Conservation (phyloP, 805 yeast genomes). For the Helenozyma baotianmanensis region DNA sequence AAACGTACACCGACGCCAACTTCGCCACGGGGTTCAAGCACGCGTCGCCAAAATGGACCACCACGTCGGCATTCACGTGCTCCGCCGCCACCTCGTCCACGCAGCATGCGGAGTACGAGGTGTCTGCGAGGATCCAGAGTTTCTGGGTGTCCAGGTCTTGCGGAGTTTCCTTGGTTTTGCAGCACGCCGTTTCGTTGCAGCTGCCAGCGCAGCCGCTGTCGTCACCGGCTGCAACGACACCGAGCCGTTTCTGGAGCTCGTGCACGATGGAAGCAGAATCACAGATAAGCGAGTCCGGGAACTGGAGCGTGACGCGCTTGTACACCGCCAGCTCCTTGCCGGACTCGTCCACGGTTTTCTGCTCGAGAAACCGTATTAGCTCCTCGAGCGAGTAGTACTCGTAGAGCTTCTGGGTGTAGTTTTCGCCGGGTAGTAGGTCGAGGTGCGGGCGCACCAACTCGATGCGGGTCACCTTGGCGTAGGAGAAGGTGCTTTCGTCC, state of each 20-base stretch:
- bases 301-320: conserved; percentile 72
- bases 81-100: conserved; percentile 96
- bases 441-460: conserved; percentile 23
- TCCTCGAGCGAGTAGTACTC: conserved; percentile 55
- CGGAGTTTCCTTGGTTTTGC: neutral
- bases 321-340: conserved; percentile 23
- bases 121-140: conserved; percentile 87
- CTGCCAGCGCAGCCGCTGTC: neutral
- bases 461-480: conserved; percentile 36
- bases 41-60: conserved; percentile 93
- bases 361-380: conserved; percentile 36
- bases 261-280: conserved; percentile 74
- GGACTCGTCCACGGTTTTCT: conserved; percentile 17
- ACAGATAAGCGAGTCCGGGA: conserved; percentile 75
- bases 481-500: conserved; percentile 52
- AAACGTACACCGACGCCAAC: conserved; percentile 71
- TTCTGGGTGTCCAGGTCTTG: too few relatives aligned
- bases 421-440: conserved; percentile 22
- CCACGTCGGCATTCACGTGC: conserved; percentile 80
- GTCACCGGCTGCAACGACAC: neutral
- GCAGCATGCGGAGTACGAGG: conserved; percentile 93
- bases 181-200: neutral
- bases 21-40: conserved; percentile 77
- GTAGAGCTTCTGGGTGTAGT: conserved; percentile 30
- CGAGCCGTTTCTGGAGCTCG: conserved; percentile 41